These are phyloP conservation scores for Phytophthora ramorum DNA, from an alignment of 352 stramenopile species.

Conservation along the genomic window DNA sequence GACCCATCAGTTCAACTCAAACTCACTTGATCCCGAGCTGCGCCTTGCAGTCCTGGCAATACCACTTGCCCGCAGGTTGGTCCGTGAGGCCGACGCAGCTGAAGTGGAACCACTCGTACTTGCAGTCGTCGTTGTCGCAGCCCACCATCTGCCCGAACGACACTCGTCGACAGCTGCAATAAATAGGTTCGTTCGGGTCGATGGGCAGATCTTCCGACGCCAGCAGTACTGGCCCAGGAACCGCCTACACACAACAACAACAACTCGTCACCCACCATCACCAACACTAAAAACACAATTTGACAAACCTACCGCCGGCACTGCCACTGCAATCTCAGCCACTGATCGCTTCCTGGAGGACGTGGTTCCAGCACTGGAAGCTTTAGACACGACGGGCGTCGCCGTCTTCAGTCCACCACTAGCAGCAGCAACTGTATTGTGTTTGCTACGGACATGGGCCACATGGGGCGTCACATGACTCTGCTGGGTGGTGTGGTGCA, in stretches of 20 bases:
- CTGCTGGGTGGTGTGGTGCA: slow-evolving; percentile 18
- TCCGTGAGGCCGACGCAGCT: slow-evolving; percentile 89
- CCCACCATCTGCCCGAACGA: slow-evolving; percentile 93
- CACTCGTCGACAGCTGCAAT: slow-evolving; percentile 87
- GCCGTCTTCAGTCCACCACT: slow-evolving; percentile 22
- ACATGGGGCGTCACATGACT: slow-evolving; percentile 28
- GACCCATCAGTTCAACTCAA: background rate
- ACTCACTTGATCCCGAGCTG: slow-evolving; percentile 76
- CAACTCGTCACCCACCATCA: background rate
- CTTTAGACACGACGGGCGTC: slow-evolving; percentile 19
- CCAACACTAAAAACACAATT: background rate
- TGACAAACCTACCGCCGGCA: slow-evolving; percentile 7
- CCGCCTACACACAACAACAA: background rate
- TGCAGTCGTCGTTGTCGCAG: slow-evolving; percentile 94
- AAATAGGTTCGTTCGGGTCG: slow-evolving; percentile 89
- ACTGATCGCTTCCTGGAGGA: slow-evolving; percentile 61
- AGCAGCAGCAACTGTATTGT: slow-evolving; percentile 20
- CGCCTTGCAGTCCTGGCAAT: slow-evolving; percentile 82
- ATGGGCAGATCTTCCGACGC: slow-evolving; percentile 82
- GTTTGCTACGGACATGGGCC: slow-evolving; percentile 41
- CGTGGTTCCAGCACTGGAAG: slow-evolving; percentile 17
- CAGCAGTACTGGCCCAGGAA: slow-evolving; percentile 39
- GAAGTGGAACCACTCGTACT: slow-evolving; percentile 95
- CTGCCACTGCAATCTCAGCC: slow-evolving; percentile 42
- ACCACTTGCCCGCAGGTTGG: slow-evolving; percentile 84